Percentiles rank a stretch among this genome's conserved stretches.
phyloP scores from a whole-genome alignment of 2,329 filamentous ascomycete species.

The Stromatinia cepivora region DNA sequence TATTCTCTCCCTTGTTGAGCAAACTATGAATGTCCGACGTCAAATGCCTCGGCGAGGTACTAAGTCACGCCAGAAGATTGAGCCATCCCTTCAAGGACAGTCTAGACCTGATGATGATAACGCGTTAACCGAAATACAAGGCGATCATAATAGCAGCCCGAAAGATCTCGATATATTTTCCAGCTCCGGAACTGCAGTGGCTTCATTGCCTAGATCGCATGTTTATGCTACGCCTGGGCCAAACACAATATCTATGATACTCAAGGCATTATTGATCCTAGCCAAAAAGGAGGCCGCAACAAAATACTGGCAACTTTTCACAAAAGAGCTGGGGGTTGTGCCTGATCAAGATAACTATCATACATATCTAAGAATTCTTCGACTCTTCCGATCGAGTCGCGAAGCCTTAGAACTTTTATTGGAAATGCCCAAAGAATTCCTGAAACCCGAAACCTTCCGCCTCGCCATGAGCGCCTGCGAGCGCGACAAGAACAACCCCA shows the following conservation, averaged over 20 bases:
- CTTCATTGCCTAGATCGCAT: slow-evolving; percentile 25
- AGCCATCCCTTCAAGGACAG: slow-evolving; percentile 20
- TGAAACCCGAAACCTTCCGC: slow-evolving; percentile 59
- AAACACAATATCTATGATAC: slow-evolving; percentile 67
- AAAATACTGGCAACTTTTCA: slow-evolving; percentile 77
- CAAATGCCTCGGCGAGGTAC: slow-evolving; percentile 33
- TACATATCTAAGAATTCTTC: slow-evolving; percentile 66
- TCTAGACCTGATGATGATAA: not conserved
- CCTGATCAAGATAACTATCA: slow-evolving; percentile 74
- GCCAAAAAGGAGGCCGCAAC: slow-evolving; percentile 62
- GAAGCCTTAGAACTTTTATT: slow-evolving; percentile 60
- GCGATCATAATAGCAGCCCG: not conserved
- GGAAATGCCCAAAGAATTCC: slow-evolving; percentile 50
- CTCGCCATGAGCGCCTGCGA: slow-evolving; percentile 73
- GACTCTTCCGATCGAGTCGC: slow-evolving; percentile 63
- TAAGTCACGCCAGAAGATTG: slow-evolving; percentile 2
- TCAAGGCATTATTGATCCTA: slow-evolving; percentile 63
- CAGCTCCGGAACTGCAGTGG: not conserved
- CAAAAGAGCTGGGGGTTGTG: slow-evolving; percentile 57
- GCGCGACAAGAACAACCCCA: slow-evolving; percentile 74
- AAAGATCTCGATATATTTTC: slow-evolving; percentile 2
- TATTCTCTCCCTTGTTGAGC: slow-evolving; percentile 72
- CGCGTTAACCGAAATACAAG: not conserved
- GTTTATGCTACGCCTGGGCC: slow-evolving; percentile 49
- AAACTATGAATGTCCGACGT: slow-evolving; percentile 76